These are phyloP conservation scores for Deinandra increscens DNA, from an alignment of 129 eudicot species.

Conservation along the genomic window DNA sequence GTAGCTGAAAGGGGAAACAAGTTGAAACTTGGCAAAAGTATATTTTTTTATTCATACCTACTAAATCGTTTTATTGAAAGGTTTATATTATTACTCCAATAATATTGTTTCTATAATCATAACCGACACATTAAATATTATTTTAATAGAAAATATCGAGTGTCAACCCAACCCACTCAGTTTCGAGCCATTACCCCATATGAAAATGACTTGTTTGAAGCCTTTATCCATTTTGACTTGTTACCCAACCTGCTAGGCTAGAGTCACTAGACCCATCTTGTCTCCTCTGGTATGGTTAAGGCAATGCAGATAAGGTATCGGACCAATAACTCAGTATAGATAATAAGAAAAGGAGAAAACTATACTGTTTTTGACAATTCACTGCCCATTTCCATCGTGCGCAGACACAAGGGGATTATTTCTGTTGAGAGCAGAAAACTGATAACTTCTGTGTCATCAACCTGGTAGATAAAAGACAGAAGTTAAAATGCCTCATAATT, in stretches of 20 bases:
- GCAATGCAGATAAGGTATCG: not conserved
- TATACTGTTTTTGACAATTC: slow-evolving; percentile 19
- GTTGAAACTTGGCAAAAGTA: not conserved
- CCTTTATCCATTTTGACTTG: not conserved
- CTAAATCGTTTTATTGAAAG: not conserved
- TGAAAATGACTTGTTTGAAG: not conserved
- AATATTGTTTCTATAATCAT: not conserved
- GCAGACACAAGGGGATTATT: slow-evolving; percentile 15
- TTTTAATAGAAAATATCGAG: not conserved
- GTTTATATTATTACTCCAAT: not conserved
- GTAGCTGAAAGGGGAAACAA: not conserved
- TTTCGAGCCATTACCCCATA: not conserved
- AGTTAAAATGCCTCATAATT: not conserved
- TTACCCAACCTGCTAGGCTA: not conserved
- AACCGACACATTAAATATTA: not conserved
- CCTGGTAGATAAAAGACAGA: not conserved
- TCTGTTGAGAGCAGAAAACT: slow-evolving; percentile 16
- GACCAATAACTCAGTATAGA: not conserved
- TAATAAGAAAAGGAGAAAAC: not conserved
- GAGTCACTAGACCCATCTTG: not conserved
- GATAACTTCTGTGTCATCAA: slow-evolving; percentile 22
- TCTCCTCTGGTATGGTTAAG: not conserved
- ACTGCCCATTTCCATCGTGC: slow-evolving; percentile 26
- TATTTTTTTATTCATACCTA: not conserved
- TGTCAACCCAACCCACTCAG: not conserved